These are phyloP conservation scores for Capronia epimyces DNA, from an alignment of 2,329 filamentous ascomycete species.

Conservation along the genomic window DNA sequence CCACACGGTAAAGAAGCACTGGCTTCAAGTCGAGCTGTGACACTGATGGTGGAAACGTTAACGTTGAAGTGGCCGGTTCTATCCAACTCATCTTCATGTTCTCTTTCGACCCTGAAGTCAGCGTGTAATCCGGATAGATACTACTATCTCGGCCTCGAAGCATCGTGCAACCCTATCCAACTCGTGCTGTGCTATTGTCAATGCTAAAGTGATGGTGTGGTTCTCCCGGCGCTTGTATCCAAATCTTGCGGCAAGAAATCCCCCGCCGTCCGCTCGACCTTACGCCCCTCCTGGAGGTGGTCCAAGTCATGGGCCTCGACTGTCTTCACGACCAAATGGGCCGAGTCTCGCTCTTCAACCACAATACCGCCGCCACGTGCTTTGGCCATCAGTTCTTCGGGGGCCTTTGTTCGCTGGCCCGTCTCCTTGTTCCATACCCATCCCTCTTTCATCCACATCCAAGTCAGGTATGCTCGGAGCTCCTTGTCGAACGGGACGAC, in stretches of 20 bases:
- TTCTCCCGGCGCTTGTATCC: too few species aligned
- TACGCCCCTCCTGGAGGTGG: conserved; percentile 6
- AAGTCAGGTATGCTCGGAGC: conserved; percentile 74
- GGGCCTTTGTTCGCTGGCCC: conserved; percentile 47
- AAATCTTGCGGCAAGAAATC: conserved; percentile 28
- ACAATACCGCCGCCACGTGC: conserved; percentile 40
- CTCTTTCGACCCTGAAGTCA: too few species aligned
- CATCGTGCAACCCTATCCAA: too few species aligned
- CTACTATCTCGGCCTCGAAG: too few species aligned
- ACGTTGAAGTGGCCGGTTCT: too few species aligned
- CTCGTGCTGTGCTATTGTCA: too few species aligned
- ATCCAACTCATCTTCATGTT: too few species aligned
- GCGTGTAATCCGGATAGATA: too few species aligned
- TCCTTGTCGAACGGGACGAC: conserved; percentile 77
- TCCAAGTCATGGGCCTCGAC: conserved; percentile 9
- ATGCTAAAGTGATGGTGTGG: too few species aligned
- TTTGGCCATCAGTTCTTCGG: conserved; percentile 36
- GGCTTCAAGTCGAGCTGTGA: too few species aligned
- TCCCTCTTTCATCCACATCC: conserved; percentile 88
- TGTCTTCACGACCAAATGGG: conserved; percentile 19
- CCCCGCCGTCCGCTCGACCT: conserved; percentile 23
- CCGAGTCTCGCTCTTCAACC: conserved; percentile 37
- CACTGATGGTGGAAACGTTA: too few species aligned
- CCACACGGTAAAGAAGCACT: too few species aligned
- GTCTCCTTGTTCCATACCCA: conserved; percentile 73